Evolutionary conservation across 2,329 filamentous ascomycete species (phyloP), one percentile per base, ranked within the genome.

Genomic region (Celoporthe dispersa): DNA sequence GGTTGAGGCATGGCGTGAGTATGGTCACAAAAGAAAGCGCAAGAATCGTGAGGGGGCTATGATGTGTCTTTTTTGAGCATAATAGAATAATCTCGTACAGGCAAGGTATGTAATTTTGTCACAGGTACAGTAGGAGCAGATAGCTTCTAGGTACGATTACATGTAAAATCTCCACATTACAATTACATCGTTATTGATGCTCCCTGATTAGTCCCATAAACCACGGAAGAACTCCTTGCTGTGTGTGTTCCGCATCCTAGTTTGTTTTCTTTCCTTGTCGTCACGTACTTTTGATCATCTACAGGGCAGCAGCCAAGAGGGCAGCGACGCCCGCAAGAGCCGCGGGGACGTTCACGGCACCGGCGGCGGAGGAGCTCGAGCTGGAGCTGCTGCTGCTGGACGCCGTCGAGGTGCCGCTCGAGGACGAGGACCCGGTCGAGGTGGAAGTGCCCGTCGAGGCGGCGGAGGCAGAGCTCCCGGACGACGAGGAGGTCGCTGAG

Each of bases 221-320:
- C 6, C 3, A 31, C 14, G 28, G 4, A 57, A 57, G 53, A 57
- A 57, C 53, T 57, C 53, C 53, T 57, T 31, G 53, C 53, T 31
- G 25, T n/a, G 44, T n/a, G 22, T 48, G n/a, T 48, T n/a, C n/a
- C 44, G 22, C 44, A 48, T 19, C 41, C 16, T 22, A 19, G 16
- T 19, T 7, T 44, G 19, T n/a, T 41, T 48, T 39, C 12, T 51
- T 51, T 25, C 22, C n/a, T n/a, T n/a, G n/a, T 16, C 53, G 25
- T 59, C 4, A 14, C 33, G 11, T 22, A 7, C 31, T 35, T n/a
- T 31, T 16, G 51, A 8, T 14, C 6, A 28, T 37, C 51, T 68
- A 68, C 59, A 68, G 33, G 55, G 66, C 66, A 68, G 66, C 66
- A 55, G 59, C 66, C 44, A 68, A 41, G 8, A 68, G 57, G 22